A percentile compares a stretch with the other conserved stretches of the same genome.
Evolutionary conservation across 73 alveolate species (phyloP).

Genomic region (Durusdinium trenchii): DNA sequence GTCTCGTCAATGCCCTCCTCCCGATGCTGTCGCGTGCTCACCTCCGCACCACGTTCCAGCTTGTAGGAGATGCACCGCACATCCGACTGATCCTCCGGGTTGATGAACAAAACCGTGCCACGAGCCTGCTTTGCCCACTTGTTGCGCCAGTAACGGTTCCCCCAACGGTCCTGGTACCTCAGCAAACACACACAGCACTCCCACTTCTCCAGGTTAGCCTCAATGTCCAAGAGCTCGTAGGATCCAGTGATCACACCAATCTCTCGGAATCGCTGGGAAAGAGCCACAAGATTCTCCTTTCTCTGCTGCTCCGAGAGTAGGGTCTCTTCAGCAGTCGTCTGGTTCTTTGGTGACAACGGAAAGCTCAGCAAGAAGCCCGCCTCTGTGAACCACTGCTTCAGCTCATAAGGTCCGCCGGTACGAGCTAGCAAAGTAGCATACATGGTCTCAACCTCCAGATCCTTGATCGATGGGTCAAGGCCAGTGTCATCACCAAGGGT

Average conservation of each 20-base stretch:
- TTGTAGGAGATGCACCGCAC: conserved; percentile 21
- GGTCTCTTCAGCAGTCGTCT: too few species aligned
- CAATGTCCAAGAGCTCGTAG: background rate
- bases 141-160: conserved; percentile 36
- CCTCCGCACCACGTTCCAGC: conserved; percentile 45
- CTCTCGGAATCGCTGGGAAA: too few species aligned
- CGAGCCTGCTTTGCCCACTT: conserved; percentile 59
- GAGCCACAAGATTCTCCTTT: too few species aligned
- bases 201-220: conserved; percentile 36
- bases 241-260: background rate
- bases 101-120: conserved; percentile 24
- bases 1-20: conserved; percentile 18
- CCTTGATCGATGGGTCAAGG: too few species aligned
- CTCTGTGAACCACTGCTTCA: too few species aligned
- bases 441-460: too few species aligned
- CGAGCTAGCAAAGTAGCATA: too few species aligned
- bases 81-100: conserved; percentile 34
- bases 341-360: too few species aligned
- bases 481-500: too few species aligned
- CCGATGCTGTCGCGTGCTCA: background rate
- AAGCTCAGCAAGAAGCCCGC: too few species aligned
- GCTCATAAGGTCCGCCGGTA: too few species aligned
- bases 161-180: background rate
- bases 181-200: background rate
- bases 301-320: too few species aligned